phyloP scores from a whole-genome alignment of 2,329 filamentous ascomycete species.

The Paracoccidioides brasiliensis region DNA sequence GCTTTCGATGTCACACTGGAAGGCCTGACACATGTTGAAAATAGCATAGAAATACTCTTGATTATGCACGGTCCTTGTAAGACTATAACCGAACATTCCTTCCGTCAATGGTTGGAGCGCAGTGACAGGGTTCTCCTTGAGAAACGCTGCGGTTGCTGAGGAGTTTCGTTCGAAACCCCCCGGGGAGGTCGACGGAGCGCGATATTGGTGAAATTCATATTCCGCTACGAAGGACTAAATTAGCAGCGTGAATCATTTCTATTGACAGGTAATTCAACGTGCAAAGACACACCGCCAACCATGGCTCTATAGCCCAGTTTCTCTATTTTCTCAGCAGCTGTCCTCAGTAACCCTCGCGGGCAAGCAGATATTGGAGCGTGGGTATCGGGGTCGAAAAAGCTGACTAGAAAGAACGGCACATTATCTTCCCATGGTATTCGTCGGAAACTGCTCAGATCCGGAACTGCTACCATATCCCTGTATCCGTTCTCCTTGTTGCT shows the following conservation, averaged over 20 bases:
- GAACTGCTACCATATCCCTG: constrained; percentile 67
- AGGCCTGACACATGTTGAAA: constrained; percentile 65
- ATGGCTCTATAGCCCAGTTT: constrained; percentile 64
- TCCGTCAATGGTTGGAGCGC: constrained; percentile 71
- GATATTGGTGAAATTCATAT: constrained; percentile 91
- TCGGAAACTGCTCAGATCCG: constrained; percentile 64
- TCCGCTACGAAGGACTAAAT: constrained; percentile 49
- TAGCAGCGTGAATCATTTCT: constrained; percentile 6
- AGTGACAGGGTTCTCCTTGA: constrained; percentile 58
- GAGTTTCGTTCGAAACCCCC: constrained; percentile 44
- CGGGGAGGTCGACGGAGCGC: constrained; percentile 43
- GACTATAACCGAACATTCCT: constrained; percentile 91
- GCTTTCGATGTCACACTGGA: constrained; percentile 72
- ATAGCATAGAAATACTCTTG: constrained; percentile 86
- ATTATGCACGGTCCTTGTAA: constrained; percentile 77
- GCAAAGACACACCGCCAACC: constrained; percentile 59
- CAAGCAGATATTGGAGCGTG: constrained; percentile 60
- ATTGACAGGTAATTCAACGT: not conserved
- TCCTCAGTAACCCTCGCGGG: constrained; percentile 61
- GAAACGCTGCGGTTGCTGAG: constrained; percentile 59
- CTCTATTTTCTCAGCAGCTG: constrained; percentile 53
- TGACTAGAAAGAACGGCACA: constrained; percentile 72
- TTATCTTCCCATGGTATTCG: constrained; percentile 85
- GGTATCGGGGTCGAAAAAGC: constrained; percentile 72
- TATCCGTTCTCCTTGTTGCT: constrained; percentile 89